These are phyloP conservation scores for Auxenochlorella protothecoides DNA, from an alignment of 139 green algal genomes.

Conservation along the genomic window DNA sequence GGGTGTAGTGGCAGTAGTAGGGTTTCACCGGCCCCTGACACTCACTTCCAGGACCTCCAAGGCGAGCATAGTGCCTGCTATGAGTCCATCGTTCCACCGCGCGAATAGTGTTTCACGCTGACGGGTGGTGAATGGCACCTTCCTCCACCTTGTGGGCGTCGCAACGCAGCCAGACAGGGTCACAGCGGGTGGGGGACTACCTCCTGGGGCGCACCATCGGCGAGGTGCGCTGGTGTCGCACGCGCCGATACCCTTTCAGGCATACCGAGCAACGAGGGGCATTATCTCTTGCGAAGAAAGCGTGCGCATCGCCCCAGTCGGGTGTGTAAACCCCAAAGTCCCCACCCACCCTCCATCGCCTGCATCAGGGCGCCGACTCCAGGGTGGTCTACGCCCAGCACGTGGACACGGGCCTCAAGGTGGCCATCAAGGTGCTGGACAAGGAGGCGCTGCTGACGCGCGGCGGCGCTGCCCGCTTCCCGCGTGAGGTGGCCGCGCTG, in stretches of 20 bases:
- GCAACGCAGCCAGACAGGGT: no score
- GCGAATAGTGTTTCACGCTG: no score
- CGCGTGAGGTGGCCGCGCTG: not conserved
- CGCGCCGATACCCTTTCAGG: not conserved
- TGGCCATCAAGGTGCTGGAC: constrained; percentile 58
- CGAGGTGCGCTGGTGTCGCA: constrained; percentile 28
- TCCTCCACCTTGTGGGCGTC: no score
- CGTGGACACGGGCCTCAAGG: constrained; percentile 35
- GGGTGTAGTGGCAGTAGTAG: no score
- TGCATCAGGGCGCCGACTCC: constrained; percentile 44
- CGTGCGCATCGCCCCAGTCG: not conserved
- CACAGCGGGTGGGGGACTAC: constrained; percentile 38
- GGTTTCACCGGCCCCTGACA: no score
- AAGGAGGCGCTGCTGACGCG: constrained; percentile 26
- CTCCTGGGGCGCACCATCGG: constrained; percentile 57
- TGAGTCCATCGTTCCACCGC: no score
- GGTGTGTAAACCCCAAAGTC: not conserved
- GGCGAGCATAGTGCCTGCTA: no score
- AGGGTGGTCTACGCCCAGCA: constrained; percentile 63
- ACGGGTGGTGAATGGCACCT: no score
- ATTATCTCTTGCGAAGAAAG: no score
- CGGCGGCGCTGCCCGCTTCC: not conserved
- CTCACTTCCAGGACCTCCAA: no score
- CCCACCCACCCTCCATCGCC: not conserved
- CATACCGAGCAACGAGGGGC: no score